Conservation (phyloP, 2,329 filamentous ascomycete species). For the Waltergamsia citrina region DNA sequence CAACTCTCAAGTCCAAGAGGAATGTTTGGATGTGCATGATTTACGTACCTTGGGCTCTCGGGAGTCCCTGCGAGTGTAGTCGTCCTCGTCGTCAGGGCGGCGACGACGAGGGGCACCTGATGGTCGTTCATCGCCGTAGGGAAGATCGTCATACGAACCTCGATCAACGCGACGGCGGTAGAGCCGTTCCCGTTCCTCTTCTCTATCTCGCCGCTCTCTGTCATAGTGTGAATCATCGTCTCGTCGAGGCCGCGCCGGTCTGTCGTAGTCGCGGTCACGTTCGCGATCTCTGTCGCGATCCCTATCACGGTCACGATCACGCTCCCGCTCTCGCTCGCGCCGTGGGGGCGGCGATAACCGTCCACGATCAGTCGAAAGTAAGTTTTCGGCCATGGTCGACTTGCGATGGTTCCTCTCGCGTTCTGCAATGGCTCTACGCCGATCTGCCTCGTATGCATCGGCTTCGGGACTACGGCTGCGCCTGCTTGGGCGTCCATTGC, state of each 20-base stretch:
- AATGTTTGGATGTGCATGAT: slow-evolving; percentile 5
- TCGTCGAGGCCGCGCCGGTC: slow-evolving; percentile 43
- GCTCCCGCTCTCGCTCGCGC: slow-evolving; percentile 30
- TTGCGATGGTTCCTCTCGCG: slow-evolving; percentile 91
- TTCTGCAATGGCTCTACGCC: slow-evolving; percentile 86
- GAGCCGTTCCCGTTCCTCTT: slow-evolving; percentile 80
- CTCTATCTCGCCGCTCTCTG: slow-evolving; percentile 76
- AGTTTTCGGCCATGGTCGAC: slow-evolving; percentile 56
- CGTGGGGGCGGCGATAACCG: slow-evolving; percentile 30
- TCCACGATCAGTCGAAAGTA: slow-evolving; percentile 43
- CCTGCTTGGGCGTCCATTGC: slow-evolving; percentile 45
- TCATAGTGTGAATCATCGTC: slow-evolving; percentile 66
- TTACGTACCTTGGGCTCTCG: slow-evolving; percentile 59
- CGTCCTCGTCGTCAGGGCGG: slow-evolving; percentile 69
- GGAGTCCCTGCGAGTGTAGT: slow-evolving; percentile 52
- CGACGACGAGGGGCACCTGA: slow-evolving; percentile 53
- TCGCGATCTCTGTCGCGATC: slow-evolving; percentile 26
- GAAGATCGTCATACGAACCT: slow-evolving; percentile 76
- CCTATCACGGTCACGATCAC: slow-evolving; percentile 30
- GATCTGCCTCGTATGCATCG: slow-evolving; percentile 91
- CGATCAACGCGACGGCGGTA: slow-evolving; percentile 74
- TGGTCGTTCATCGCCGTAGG: slow-evolving; percentile 72
- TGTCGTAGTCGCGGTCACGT: slow-evolving; percentile 36
- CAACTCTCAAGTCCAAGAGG: too few relatives aligned
- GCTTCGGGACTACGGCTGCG: slow-evolving; percentile 82